Evolutionary conservation across 106 monocot genomes (phyloP).

Genomic region (Dendrobium nobile): DNA sequence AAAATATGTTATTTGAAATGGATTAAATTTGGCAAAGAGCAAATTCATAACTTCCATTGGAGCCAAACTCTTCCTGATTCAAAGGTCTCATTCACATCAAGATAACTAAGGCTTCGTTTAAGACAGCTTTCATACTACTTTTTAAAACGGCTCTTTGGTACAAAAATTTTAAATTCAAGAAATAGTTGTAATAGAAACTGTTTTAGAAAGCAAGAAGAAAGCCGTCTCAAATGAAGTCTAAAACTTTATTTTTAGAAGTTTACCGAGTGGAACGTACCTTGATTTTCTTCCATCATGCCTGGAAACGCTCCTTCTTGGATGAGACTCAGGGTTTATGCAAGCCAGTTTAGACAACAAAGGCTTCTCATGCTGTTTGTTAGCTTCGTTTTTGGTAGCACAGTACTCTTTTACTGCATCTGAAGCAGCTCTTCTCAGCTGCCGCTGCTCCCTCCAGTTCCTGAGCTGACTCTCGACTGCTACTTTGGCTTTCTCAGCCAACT

Average conservation of each 20-base stretch:
- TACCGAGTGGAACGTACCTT: constrained; percentile 24
- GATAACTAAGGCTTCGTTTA: constrained; percentile 13
- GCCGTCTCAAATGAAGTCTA: not conserved
- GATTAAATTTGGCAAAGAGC: not conserved
- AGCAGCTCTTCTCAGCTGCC: constrained; percentile 9
- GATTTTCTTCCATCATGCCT: constrained; percentile 1
- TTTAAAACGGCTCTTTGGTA: too few relatives aligned
- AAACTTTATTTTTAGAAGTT: constrained; percentile 28
- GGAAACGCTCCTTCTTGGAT: constrained; percentile 5
- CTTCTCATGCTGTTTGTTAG: not conserved
- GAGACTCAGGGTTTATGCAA: not conserved
- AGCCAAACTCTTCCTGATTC: not conserved
- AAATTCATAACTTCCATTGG: not conserved
- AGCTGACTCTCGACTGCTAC: constrained; percentile 20
- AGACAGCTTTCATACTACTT: too few relatives aligned
- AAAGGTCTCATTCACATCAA: not conserved
- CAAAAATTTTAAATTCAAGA: too few relatives aligned
- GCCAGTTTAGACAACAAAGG: not conserved
- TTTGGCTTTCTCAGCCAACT: constrained; percentile 33
- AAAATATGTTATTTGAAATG: not conserved
- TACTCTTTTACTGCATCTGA: constrained; percentile 2
- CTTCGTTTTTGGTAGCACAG: not conserved
- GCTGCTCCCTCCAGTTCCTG: constrained; percentile 19
- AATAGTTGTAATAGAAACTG: too few relatives aligned
- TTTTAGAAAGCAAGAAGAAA: too few relatives aligned